Evolutionary conservation across 2,329 filamentous ascomycete genomes (phyloP).

Genomic region (Ceratocystis eucalypticola): DNA sequence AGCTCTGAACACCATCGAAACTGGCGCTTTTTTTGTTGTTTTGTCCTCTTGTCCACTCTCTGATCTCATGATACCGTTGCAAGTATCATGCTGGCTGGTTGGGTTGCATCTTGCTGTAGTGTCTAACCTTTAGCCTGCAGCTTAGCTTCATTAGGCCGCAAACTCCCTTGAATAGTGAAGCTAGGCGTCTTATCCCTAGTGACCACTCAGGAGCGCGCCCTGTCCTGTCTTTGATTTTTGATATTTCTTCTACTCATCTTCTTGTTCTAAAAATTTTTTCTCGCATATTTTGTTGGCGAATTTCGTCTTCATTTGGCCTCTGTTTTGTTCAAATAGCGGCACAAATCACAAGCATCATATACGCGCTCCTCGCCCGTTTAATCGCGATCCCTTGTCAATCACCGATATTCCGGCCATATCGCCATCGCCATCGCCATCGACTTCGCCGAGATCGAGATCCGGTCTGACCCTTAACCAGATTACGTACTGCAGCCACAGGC

Average conservation of each 20-base stretch:
- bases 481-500: background rate
- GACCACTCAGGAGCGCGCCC: background rate
- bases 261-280: background rate
- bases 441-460: background rate
- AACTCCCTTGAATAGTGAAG: background rate
- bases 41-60: background rate
- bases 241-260: background rate
- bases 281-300: background rate
- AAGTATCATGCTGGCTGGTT: background rate
- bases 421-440: background rate
- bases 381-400: background rate
- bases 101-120: background rate
- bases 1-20: background rate
- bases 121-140: background rate
- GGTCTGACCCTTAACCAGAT: background rate
- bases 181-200: background rate
- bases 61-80: background rate
- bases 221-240: background rate
- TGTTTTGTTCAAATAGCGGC: background rate
- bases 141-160: background rate
- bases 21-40: background rate
- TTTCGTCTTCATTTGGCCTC: background rate
- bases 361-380: background rate
- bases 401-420: background rate
- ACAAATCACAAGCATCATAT: background rate